phyloP scores from a whole-genome alignment of 2,329 filamentous ascomycete genomes.

The Epichloe hybrida region DNA sequence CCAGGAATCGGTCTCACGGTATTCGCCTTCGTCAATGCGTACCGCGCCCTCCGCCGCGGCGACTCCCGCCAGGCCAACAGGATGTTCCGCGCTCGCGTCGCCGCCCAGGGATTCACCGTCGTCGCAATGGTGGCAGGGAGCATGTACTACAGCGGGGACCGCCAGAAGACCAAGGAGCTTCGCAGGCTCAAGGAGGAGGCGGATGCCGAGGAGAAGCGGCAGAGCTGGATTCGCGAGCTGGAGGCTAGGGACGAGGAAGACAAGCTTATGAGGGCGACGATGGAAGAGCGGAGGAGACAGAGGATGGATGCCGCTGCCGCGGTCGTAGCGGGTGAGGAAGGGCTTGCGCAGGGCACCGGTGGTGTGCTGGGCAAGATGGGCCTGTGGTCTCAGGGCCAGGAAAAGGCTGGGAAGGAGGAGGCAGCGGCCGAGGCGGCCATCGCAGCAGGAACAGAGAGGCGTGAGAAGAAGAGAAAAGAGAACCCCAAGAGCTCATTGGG shows the following conservation, averaged over 20 bases:
- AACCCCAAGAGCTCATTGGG: constrained; percentile 28
- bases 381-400: constrained; percentile 21
- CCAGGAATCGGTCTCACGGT: constrained; percentile 67
- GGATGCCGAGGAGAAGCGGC: constrained; percentile 72
- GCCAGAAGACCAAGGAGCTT: constrained; percentile 66
- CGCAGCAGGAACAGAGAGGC: constrained; percentile 4
- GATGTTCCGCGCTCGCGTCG: constrained; percentile 94
- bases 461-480: constrained; percentile 19
- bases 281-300: constrained; percentile 33
- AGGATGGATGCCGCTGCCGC: constrained; percentile 7
- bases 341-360: constrained; percentile 12
- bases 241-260: constrained; percentile 87
- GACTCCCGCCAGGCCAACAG: constrained; percentile 78
- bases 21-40: constrained; percentile 74
- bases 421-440: constrained; percentile 10
- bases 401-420: constrained; percentile 14
- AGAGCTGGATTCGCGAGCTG: constrained; percentile 80
- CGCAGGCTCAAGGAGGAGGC: constrained; percentile 62
- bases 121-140: constrained; percentile 81
- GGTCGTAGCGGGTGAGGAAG: constrained; percentile 6
- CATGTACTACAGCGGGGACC: constrained; percentile 72
- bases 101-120: constrained; percentile 87
- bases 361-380: constrained; percentile 25
- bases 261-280: constrained; percentile 37
- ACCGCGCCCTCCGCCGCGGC: constrained; percentile 70